phyloP scores from a whole-genome alignment of 2,329 filamentous ascomycete species.

The Kalmusia sp. region DNA sequence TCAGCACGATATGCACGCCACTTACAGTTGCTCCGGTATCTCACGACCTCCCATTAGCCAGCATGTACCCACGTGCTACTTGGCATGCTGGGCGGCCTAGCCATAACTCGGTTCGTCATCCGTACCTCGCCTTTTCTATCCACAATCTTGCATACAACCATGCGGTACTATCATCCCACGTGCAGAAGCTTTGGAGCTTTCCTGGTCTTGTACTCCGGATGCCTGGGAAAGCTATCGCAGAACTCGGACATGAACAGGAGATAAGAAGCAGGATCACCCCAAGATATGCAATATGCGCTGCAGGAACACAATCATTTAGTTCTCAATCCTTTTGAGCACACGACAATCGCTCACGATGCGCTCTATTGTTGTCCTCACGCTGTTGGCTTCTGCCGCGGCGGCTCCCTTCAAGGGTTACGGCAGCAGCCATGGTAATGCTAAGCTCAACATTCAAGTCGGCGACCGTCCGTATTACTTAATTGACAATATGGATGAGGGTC shows the following conservation, averaged over 20 bases:
- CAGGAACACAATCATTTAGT: constrained; percentile 26
- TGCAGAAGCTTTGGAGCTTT: constrained; percentile 28
- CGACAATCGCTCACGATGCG: constrained; percentile 30
- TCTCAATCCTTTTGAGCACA: not conserved
- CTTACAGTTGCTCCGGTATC: not conserved
- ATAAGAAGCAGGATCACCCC: constrained; percentile 31
- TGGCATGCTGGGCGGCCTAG: constrained; percentile 7
- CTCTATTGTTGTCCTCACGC: constrained; percentile 32
- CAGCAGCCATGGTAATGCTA: constrained; percentile 22
- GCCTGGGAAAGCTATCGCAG: constrained; percentile 5
- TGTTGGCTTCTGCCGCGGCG: constrained; percentile 38
- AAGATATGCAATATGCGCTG: constrained; percentile 14
- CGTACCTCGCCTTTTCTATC: not conserved
- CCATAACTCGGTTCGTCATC: not conserved
- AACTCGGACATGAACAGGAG: constrained; percentile 13
- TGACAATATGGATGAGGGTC: constrained; percentile 46
- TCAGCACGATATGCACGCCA: constrained; percentile 1
- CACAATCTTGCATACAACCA: not conserved
- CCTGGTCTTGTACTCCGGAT: constrained; percentile 21
- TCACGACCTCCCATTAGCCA: not conserved
- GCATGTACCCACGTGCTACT: constrained; percentile 4
- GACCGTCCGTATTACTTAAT: constrained; percentile 46
- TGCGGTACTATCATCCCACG: constrained; percentile 22
- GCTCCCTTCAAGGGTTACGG: constrained; percentile 23
- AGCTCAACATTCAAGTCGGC: constrained; percentile 44